A percentile compares a stretch with the other conserved stretches of the same genome.
phyloP scores from a whole-genome alignment of 2,329 filamentous ascomycete species.

The Drechslerella dactyloides region DNA sequence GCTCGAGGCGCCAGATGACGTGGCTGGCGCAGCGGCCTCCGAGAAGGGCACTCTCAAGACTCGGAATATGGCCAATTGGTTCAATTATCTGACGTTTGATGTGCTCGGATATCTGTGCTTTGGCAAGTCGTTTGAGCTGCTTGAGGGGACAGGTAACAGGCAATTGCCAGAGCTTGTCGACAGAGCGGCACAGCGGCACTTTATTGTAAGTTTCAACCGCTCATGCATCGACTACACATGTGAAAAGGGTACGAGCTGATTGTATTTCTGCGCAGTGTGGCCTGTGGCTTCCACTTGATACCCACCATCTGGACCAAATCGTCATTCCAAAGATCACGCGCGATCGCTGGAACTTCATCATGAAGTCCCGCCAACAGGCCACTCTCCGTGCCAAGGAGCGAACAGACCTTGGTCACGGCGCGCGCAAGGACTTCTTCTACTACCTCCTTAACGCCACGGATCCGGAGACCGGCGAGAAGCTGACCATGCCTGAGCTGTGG shows the following conservation, averaged over 20 bases:
- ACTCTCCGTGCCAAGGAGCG: conserved; percentile 56
- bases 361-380: conserved; percentile 66
- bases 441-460: conserved; percentile 67
- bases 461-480: conserved; percentile 72
- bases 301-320: conserved; percentile 70
- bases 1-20: conserved; percentile 60
- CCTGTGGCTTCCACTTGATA: conserved; percentile 72
- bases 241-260: too few relatives aligned
- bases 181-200: conserved; percentile 60
- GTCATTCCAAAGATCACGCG: conserved; percentile 72
- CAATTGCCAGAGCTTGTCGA: conserved; percentile 59
- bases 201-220: conserved; percentile 57
- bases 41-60: conserved; percentile 64
- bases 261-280: conserved; percentile 65
- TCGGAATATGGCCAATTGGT: conserved; percentile 66
- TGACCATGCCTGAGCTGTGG: conserved; percentile 72
- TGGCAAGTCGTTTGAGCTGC: conserved; percentile 63
- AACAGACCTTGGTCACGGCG: conserved; percentile 58
- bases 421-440: conserved; percentile 61
- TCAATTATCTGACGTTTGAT: conserved; percentile 60
- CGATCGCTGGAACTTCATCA: conserved; percentile 73
- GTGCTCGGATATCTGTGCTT: conserved; percentile 64
- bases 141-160: conserved; percentile 61
- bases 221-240: too few relatives aligned
- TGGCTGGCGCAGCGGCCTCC: conserved; percentile 60